Conservation (phyloP, 225 moss, liverwort and hornwort species). For the Rhytidiadelphus loreus region DNA sequence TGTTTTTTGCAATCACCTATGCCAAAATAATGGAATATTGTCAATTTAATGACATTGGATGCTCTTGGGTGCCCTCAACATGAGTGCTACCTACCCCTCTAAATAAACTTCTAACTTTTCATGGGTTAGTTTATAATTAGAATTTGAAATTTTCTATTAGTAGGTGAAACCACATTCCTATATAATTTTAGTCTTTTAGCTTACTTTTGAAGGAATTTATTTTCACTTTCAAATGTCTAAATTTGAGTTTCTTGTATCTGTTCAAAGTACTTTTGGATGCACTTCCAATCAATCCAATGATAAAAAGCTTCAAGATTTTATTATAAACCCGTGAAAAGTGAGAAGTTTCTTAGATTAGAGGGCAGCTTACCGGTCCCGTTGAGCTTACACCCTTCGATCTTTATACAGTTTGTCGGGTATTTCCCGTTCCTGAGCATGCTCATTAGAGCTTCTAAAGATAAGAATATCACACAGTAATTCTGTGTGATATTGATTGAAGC, state of each 20-base stretch:
- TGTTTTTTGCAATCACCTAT: no score
- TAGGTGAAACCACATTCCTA: fast-evolving
- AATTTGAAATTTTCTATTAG: not conserved
- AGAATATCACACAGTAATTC: no score
- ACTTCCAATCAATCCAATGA: no score
- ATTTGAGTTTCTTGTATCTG: no score
- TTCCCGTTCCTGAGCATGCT: not conserved
- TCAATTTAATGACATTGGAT: fast-evolving
- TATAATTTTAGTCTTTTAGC: not conserved
- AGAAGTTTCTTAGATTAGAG: not conserved
- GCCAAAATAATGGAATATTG: not conserved
- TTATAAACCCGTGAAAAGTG: not conserved
- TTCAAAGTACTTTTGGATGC: not conserved
- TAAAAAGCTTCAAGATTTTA: no score
- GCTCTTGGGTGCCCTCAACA: fast-evolving
- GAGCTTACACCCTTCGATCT: not conserved
- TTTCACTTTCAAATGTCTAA: not conserved
- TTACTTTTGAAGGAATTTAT: not conserved
- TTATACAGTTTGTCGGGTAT: not conserved
- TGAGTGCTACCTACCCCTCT: fast-evolving
- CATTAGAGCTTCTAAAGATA: not conserved
- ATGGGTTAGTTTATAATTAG: fast-evolving
- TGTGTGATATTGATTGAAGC: no score
- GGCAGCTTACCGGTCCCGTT: not conserved
- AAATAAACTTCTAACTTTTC: not conserved